Base-by-base conservation (phyloP, 345 rosid species). In the Melaleuca quinquenervia region DNA sequence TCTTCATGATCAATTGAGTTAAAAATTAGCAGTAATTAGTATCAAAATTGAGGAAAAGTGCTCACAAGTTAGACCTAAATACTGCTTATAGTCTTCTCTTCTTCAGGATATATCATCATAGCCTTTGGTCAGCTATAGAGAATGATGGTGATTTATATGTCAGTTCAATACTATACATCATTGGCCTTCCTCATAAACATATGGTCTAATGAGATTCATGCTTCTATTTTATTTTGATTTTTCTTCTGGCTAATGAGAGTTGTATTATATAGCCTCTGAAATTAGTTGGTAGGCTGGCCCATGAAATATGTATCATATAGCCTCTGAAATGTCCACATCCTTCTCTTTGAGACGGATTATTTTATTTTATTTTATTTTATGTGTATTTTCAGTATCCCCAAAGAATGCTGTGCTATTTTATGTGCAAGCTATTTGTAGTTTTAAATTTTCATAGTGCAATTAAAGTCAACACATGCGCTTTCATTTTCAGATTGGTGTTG, bases 401-500 rank as follows among this genome's bases (percentile, higher is more conserved):
- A 27, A 24, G 49, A 18, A n/a, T 83, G 55, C 41, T 20, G 53
- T 54, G 84, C 84, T 22, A 83, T 8, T 1, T 29, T 83, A 52
- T 83, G 49, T 53, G 84, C 54, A 52, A 50, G 53, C 56, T 50
- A 52, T 82, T 82, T 82, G 26, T 54, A 15, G 22, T 82, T 32
- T 54, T 27, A 12, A 27, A 29, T 82, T 50, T 27, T 52, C 12
- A 27, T 82, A 36, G 14, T 70, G 48, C 80, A 70, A 9, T 64
- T 18, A 45, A 60, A 62, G 55, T 78, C 82, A 44, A 26, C 32
- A 55, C 52, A 26, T 54, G 54, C 75, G 84, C 56, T 53, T 86
- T 82, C 85, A 48, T 62, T 80, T 88, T 48, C 98, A 96, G 98
- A 97, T 97, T 44, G 96, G 94, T 85, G 93, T 96, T 84, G 99